Evolutionary conservation across 495 filamentous ascomycete species (phyloP).

Genomic region (Letharia columbiana): DNA sequence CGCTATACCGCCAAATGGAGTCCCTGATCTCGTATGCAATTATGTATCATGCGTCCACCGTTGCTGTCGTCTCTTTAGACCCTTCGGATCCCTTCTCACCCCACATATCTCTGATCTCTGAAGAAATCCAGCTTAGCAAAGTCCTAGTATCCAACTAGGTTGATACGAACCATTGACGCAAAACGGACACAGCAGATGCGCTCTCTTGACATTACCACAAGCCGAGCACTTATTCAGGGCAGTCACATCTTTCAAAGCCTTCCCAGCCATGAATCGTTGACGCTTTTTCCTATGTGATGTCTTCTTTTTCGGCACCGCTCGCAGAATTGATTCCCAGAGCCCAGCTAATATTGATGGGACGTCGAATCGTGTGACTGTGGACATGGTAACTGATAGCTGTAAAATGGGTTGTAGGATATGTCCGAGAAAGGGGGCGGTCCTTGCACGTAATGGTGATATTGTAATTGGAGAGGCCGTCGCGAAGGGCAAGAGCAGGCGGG

Average conservation of each 20-base stretch:
- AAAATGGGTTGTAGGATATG: conserved; percentile 6
- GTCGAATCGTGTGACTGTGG: conserved; percentile 7
- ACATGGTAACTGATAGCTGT: conserved; percentile 8
- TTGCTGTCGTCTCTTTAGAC: background rate
- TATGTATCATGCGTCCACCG: background rate
- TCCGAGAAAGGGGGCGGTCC: background rate
- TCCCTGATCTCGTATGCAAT: background rate
- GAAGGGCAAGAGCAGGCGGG: background rate
- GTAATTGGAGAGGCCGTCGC: background rate
- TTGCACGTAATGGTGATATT: background rate
- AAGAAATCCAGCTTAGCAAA: conserved; percentile 3
- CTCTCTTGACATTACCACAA: conserved; percentile 78
- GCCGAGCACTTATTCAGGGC: conserved; percentile 76
- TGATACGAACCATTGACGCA: conserved; percentile 58
- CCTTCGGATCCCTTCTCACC: conserved; percentile 15
- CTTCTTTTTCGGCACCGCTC: conserved; percentile 97
- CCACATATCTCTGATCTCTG: conserved; percentile 36
- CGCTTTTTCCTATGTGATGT: conserved; percentile 95
- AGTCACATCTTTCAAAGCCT: conserved; percentile 83
- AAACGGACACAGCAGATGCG: conserved; percentile 77
- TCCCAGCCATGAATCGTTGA: conserved; percentile 85
- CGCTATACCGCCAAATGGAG: conserved; percentile 6
- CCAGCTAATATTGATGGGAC: conserved; percentile 55
- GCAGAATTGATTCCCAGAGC: conserved; percentile 86
- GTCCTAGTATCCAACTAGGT: background rate